phyloP scores from a whole-genome alignment of 148 eudicot genomes.

The Rhododendron williamsianum region DNA sequence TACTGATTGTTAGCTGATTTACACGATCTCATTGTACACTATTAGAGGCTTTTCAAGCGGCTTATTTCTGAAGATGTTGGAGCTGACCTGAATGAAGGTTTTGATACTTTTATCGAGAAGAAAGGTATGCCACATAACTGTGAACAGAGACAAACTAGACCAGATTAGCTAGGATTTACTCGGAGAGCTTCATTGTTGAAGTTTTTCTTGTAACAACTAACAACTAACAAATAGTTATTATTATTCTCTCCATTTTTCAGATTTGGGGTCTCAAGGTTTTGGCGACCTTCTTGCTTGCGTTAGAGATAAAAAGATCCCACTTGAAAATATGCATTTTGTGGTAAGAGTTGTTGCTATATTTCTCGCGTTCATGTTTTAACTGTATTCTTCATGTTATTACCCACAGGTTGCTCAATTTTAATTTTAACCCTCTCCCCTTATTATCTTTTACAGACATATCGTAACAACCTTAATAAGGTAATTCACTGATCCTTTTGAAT shows the following conservation, averaged over 20 bases:
- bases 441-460: slow-evolving; percentile 65
- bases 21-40: slow-evolving; percentile 14
- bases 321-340: slow-evolving; percentile 95
- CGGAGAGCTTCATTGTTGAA: not conserved
- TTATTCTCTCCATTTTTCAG: slow-evolving; percentile 35
- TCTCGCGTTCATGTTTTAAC: slow-evolving; percentile 6
- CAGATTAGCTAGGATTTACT: not conserved
- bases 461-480: slow-evolving; percentile 99
- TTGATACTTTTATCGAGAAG: slow-evolving; percentile 79
- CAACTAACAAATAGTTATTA: not conserved
- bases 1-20: not conserved
- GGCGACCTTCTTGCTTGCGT: slow-evolving; percentile 88
- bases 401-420: slow-evolving; percentile 5
- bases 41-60: slow-evolving; percentile 93
- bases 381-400: slow-evolving; percentile 8
- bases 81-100: slow-evolving; percentile 86
- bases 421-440: not conserved
- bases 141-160: not conserved
- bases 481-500: slow-evolving; percentile 4
- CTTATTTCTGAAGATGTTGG: slow-evolving; percentile 93
- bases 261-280: slow-evolving; percentile 90
- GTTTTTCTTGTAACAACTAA: not conserved
- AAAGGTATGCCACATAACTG: slow-evolving; percentile 42
- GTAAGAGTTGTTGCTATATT: slow-evolving; percentile 34
- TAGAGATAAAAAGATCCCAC: slow-evolving; percentile 71